Evolutionary conservation across 2,329 filamentous ascomycete genomes (phyloP), one percentile per base, ranked within the genome.

Genomic region (Colletotrichum sp.): DNA sequence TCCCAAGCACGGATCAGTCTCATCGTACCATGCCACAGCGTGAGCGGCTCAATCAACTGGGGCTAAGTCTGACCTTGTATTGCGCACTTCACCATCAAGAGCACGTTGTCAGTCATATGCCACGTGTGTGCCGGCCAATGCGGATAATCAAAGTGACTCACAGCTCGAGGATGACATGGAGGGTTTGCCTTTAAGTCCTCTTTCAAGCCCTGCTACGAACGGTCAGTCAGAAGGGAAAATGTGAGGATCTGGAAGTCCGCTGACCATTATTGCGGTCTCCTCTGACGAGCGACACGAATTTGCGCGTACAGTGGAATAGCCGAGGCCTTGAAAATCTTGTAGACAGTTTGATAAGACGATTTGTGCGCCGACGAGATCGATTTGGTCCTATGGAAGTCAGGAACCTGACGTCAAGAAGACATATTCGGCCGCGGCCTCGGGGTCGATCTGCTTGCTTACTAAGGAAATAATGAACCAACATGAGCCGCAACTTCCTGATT

Each of bases 151-250:
- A 8, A 55, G 26, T 34, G 55, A 60, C 93, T 84, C 86, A 96
- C 94, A 77, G 96, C 96, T 82, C 94, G 91, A 74, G 95, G 92
- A 87, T 98, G 96, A 82, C 96, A 98, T 28, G 96, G 94, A 77
- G 95, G 95, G 81, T 95, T 91, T 44, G 91, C 90, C 75, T 91
- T 91, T 44, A 98, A 84, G 83, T 96, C 95, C 81, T 94, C 90
- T 80, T 95, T 92, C 16, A 93, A 84, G 15, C 79, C 68, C 76
- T 77, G 12, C 44, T 6, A 52, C n/a, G 2, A 44, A 15, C 8
- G 24, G 15, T 63, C 49, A 30, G 15, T 63, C 49, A 10, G 49
- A 73, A 21, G 67, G n/a, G 24, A n/a, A 32, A 52, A 34, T 24
- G n/a, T 16, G n/a, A 49, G n/a, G 16, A 44, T 60, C 60, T 28